These are phyloP conservation scores for Wallacemonas sp. DNA, from an alignment of 208 protist genomes.

Conservation along the genomic window DNA sequence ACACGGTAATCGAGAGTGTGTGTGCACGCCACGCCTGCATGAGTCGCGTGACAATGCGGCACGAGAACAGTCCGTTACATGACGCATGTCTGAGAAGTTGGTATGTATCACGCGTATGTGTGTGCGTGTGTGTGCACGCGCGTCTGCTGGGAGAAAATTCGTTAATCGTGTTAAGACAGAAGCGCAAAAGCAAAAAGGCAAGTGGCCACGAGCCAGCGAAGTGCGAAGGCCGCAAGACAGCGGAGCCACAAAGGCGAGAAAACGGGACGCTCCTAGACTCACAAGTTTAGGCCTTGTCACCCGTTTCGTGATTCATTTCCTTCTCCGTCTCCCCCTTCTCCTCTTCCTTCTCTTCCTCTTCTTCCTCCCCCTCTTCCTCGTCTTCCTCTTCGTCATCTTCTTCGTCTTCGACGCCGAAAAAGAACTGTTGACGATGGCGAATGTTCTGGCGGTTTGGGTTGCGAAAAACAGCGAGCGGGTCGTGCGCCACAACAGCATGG, in stretches of 20 bases:
- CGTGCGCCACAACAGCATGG: conserved; percentile 28
- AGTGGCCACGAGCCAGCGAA: not conserved
- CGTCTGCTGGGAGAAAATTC: not conserved
- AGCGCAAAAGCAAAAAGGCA: not conserved
- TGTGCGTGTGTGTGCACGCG: not conserved
- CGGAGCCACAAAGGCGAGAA: too few relatives aligned
- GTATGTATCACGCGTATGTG: too few relatives aligned
- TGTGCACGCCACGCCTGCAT: not conserved
- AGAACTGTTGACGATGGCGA: conserved; percentile 73
- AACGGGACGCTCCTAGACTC: too few relatives aligned
- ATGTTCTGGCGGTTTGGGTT: conserved; percentile 84
- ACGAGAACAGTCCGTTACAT: too few relatives aligned
- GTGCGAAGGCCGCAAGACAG: too few relatives aligned
- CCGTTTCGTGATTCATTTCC: not conserved
- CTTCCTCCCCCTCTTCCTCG: conserved; percentile 34
- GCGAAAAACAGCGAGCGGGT: conserved; percentile 17
- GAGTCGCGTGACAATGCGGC: too few relatives aligned
- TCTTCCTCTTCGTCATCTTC: conserved; percentile 57
- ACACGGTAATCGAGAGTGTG: too few relatives aligned
- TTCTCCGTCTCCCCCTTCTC: not conserved
- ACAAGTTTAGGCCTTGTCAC: too few relatives aligned
- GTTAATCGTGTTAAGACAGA: not conserved
- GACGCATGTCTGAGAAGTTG: too few relatives aligned
- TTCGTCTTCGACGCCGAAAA: conserved; percentile 60
- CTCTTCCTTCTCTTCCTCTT: conserved; percentile 13